Evolutionary conservation across 805 yeast genomes (phyloP), one percentile per base, ranked within the genome.

Genomic region (Lipomyces starkeyi): DNA sequence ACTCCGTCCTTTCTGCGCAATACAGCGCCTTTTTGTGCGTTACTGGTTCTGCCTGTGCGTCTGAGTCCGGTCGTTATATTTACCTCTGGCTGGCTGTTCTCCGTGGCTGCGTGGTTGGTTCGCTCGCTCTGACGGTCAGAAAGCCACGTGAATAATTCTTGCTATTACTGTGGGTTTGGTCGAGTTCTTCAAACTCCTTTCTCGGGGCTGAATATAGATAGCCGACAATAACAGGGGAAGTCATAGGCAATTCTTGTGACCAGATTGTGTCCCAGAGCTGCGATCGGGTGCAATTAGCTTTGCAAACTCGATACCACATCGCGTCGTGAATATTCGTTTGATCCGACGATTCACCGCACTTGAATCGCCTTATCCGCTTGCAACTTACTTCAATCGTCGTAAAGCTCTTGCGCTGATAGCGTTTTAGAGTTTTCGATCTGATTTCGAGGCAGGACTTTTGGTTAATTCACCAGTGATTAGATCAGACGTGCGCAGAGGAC

Each of bases 21-120:
- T 17, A 17, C 20, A 43, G 49, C 49, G 49, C 22, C 22, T 43
- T 43, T 43, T 43, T n/a, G 49, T n/a, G 49, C 49, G 49, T 17
- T 43, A 43, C 49, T 43, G 49, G 49, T 43, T 43, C 22, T 43
- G 49, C 22, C 49, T n/a, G 49, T 43, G 49, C 49, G 49, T 43
- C 22, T n/a, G 22, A 43, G 49, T 43, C 22, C 49, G 49, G 49
- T 43, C 20, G 22, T 43, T 43, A 17, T 43, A 43, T 9, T 43
- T 43, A 2, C 49, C 7, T 43, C 49, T 43, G 49, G 49, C 20
- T 29, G 32, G 32, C 32, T 29, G 8, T 17, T 43, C 22, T n/a
- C 49, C 49, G 49, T 17, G 49, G 49, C 49, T 43, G 49, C 49
- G 49, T 43, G n/a, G 49, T n/a, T 43, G 22, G 49, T 17, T 43